A percentile compares a stretch with the other conserved stretches of the same genome.
Evolutionary conservation across 164 flowering plant species (phyloP).

Genomic region (Houttuynia cordata): DNA sequence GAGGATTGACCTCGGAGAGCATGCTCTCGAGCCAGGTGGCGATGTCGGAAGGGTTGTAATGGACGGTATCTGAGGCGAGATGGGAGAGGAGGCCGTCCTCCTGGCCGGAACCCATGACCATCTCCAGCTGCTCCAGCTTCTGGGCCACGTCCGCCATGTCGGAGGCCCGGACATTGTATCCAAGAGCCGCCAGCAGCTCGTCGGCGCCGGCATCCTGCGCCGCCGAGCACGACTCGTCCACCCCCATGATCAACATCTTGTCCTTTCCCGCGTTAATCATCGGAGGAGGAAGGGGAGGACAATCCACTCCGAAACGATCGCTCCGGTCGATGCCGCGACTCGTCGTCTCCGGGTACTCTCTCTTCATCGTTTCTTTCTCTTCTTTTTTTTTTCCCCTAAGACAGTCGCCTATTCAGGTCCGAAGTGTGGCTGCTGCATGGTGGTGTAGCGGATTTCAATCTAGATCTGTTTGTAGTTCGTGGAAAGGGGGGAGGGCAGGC

Average conservation of each 20-base stretch:
- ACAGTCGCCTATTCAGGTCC: too few species aligned
- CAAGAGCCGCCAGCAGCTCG: slow-evolving; percentile 64
- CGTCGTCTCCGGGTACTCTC: slow-evolving; percentile 14
- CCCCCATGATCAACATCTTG: slow-evolving; percentile 24
- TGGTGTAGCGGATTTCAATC: too few species aligned
- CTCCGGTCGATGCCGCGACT: too few species aligned
- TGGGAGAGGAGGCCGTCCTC: slow-evolving; percentile 45
- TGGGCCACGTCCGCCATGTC: slow-evolving; percentile 84
- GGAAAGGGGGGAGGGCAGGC: too few species aligned
- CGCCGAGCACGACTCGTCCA: slow-evolving; percentile 1
- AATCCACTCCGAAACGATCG: background rate
- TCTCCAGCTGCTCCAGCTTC: slow-evolving; percentile 70
- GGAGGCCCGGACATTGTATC: slow-evolving; percentile 65
- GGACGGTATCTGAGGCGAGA: slow-evolving; percentile 51
- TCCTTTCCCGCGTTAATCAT: slow-evolving; percentile 18
- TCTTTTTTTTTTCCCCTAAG: too few species aligned
- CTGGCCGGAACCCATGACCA: slow-evolving; percentile 41
- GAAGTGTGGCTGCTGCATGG: too few species aligned
- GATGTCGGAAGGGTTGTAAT: slow-evolving; percentile 75
- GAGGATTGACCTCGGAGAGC: slow-evolving; percentile 46
- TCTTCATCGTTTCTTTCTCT: slow-evolving; percentile 12
- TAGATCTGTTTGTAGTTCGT: too few species aligned
- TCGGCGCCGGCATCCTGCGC: slow-evolving; percentile 46
- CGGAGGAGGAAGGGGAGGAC: background rate
- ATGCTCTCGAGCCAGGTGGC: slow-evolving; percentile 59